Conservation (phyloP, 2,329 filamentous ascomycete genomes). For the Monosporascus ibericus region DNA sequence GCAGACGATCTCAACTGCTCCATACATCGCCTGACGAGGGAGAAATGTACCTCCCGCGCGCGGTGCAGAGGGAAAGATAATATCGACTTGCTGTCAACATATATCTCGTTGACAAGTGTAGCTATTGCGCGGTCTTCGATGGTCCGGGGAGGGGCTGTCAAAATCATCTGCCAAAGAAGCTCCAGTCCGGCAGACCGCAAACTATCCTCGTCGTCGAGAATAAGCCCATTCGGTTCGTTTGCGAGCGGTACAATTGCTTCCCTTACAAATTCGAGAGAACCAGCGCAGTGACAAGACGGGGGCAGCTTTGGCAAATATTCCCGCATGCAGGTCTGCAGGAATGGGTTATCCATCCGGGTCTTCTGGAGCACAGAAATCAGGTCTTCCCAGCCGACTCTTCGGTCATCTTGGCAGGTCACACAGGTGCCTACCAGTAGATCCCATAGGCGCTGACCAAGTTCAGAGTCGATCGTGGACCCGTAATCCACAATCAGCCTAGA, state of each 20-base stretch:
- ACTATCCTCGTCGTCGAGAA: conserved; percentile 46
- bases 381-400: conserved; percentile 64
- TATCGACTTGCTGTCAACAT: conserved; percentile 55
- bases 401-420: conserved; percentile 53
- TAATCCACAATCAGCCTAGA: conserved; percentile 49
- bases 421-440: conserved; percentile 61
- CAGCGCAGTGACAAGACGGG: conserved; percentile 52
- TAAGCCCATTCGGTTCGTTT: conserved; percentile 35
- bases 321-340: conserved; percentile 47
- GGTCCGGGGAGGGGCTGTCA: conserved; percentile 58
- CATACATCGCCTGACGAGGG: conserved; percentile 68
- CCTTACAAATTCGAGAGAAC: conserved; percentile 58
- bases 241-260: conserved; percentile 43
- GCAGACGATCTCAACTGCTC: conserved; percentile 62
- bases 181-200: conserved; percentile 53
- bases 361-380: conserved; percentile 44
- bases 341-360: conserved; percentile 44
- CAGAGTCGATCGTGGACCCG: conserved; percentile 56
- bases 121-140: conserved; percentile 65
- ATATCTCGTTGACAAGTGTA: conserved; percentile 64
- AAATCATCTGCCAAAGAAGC: conserved; percentile 76
- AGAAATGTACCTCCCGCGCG: conserved; percentile 56
- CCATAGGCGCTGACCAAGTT: conserved; percentile 64
- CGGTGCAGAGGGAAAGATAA: conserved; percentile 40
- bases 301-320: conserved; percentile 53